Base-by-base conservation (phyloP, 1,284 basidiomycete genomes). In the Boletus sp. region DNA sequence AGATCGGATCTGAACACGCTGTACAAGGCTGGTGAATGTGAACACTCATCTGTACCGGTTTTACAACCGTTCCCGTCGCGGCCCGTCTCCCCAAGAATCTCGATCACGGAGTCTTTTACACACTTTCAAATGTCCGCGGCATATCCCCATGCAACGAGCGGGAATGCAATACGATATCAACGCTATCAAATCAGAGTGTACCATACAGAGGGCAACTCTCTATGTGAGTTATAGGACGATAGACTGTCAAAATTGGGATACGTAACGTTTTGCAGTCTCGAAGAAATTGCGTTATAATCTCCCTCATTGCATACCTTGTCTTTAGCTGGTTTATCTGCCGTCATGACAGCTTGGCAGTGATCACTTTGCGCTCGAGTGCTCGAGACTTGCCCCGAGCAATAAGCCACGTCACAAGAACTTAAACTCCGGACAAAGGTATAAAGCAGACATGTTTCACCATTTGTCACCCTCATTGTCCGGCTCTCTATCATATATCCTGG, bases 51-150 rank as follows among this genome's bases (percentile, higher is more conserved):
- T 41, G 33, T 38, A 27, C 44, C 25, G 35, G 32, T 53, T 35
- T 48, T 29, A 38, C 27, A 25, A 48, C 61, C 61, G 59, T 41
- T 25, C 59, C 57, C 61, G 55, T 64, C 58, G 59, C 53, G 19
- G 35, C 20, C 37, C 39, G 45, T 40, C 34, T 12, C 16, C n/a
- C 35, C 37, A 20, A 23, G 26, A 50, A 48, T 27, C 38, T 43
- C 34, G n/a, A 36, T 62, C 35, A 17, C 45, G 38, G 37, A 27
- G 42, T 26, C 40, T 44, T 36, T 17, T 30, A 19, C 33, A 22
- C 14, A 19, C 14, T 41, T 46, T 44, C 16, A 35, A 43, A 37
- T 51, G 20, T 44, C 51, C 43, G 50, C 50, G 48, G 58, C 22
- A 5, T 25, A 47, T 46, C 10, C 9, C 26, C 39, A 33, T 38